Conservation (phyloP, 2,329 filamentous ascomycete species). For the Nectriaceae sp. region DNA sequence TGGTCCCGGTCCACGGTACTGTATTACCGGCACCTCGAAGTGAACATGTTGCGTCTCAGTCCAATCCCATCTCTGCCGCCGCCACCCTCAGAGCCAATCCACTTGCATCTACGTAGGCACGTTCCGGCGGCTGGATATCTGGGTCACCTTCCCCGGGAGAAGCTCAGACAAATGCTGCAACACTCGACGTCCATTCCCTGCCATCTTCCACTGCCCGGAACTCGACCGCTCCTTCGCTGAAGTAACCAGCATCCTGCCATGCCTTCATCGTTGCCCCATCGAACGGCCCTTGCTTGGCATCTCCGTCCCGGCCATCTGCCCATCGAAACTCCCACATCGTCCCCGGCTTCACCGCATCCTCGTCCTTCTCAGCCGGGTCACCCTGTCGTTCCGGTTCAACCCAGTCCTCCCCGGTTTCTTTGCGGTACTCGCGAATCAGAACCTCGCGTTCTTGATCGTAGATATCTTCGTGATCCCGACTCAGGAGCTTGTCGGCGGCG, state of each 20-base stretch:
- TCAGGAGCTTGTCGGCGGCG: slow-evolving; percentile 83
- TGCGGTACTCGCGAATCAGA: slow-evolving; percentile 78
- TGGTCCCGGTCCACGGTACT: neutral
- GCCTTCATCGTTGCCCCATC: slow-evolving; percentile 83
- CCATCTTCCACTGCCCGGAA: slow-evolving; percentile 63
- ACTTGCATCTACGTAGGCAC: neutral
- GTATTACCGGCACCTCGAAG: neutral
- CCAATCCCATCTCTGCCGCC: neutral
- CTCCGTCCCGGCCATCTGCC: slow-evolving; percentile 83
- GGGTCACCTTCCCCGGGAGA: slow-evolving; percentile 7
- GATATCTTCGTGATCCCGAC: slow-evolving; percentile 82
- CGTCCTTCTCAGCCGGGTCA: slow-evolving; percentile 16
- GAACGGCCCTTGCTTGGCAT: slow-evolving; percentile 81
- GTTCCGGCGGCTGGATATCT: neutral
- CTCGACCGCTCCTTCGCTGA: slow-evolving; percentile 74
- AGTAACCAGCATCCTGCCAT: slow-evolving; percentile 92
- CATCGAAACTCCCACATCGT: slow-evolving; percentile 84
- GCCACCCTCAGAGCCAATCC: neutral
- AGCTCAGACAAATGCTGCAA: slow-evolving; percentile 52
- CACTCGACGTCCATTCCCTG: slow-evolving; percentile 51
- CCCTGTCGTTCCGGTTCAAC: slow-evolving; percentile 42
- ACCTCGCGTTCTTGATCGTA: slow-evolving; percentile 88
- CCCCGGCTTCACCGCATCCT: slow-evolving; percentile 19
- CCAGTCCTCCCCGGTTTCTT: slow-evolving; percentile 89
- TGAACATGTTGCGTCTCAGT: neutral